phyloP scores from a whole-genome alignment of 2,329 filamentous ascomycete species.

The Penicillium sp. region DNA sequence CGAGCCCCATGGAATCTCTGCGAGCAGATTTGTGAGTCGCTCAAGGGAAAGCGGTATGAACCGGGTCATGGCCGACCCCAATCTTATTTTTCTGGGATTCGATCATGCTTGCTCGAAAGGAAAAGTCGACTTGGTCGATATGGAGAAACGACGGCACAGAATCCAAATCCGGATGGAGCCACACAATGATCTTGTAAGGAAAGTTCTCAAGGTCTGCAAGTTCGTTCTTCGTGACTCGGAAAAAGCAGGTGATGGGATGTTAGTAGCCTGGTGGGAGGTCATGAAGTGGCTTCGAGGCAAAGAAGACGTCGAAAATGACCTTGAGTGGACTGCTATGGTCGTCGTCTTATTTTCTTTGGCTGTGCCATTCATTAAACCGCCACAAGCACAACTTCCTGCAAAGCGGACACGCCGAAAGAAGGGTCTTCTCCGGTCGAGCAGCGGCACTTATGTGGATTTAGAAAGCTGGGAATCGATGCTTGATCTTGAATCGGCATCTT shows the following conservation, averaged over 20 bases:
- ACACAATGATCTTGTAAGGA: slow-evolving; percentile 60
- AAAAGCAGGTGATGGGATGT: slow-evolving; percentile 58
- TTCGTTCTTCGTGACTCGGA: slow-evolving; percentile 62
- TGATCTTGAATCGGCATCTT: slow-evolving; percentile 44
- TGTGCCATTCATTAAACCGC: slow-evolving; percentile 55
- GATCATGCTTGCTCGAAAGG: slow-evolving; percentile 61
- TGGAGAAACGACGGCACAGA: slow-evolving; percentile 63
- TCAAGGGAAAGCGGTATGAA: slow-evolving; percentile 55
- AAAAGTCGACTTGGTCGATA: slow-evolving; percentile 66
- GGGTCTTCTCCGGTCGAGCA: slow-evolving; percentile 51
- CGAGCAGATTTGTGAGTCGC: slow-evolving; percentile 50
- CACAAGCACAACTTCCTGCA: slow-evolving; percentile 32
- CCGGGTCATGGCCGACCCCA: slow-evolving; percentile 46
- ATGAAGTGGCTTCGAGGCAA: slow-evolving; percentile 65
- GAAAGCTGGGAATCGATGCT: slow-evolving; percentile 53
- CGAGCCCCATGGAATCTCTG: slow-evolving; percentile 61
- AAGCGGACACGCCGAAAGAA: slow-evolving; percentile 42
- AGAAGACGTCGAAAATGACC: slow-evolving; percentile 49
- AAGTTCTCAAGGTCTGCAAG: slow-evolving; percentile 61
- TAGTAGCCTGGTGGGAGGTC: slow-evolving; percentile 72
- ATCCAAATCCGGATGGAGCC: slow-evolving; percentile 68
- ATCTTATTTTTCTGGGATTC: slow-evolving; percentile 50
- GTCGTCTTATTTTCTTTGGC: slow-evolving; percentile 66
- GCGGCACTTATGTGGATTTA: slow-evolving; percentile 45
- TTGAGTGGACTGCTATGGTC: slow-evolving; percentile 70